These are phyloP conservation scores for Candida sp. DNA, from an alignment of 1,139 yeast genomes.

Conservation along the genomic window DNA sequence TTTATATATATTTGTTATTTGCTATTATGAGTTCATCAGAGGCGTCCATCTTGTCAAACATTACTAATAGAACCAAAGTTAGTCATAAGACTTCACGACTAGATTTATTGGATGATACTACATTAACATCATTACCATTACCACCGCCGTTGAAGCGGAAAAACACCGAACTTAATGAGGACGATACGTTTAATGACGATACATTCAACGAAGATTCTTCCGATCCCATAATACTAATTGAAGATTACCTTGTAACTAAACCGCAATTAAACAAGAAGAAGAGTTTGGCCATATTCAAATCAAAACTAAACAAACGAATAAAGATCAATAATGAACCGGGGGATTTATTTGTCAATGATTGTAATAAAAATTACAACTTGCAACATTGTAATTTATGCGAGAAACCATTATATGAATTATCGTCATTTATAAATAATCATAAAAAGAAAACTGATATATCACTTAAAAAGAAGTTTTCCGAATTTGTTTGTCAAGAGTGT, in stretches of 20 bases:
- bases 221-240: background rate
- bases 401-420: slow-evolving; percentile 61
- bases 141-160: slow-evolving; percentile 48
- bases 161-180: slow-evolving; percentile 3
- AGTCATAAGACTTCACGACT: slow-evolving; percentile 48
- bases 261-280: slow-evolving; percentile 21
- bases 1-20: too few species aligned
- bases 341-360: slow-evolving; percentile 1
- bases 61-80: slow-evolving; percentile 3
- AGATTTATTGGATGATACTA: slow-evolving; percentile 59
- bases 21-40: background rate
- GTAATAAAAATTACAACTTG: slow-evolving; percentile 13
- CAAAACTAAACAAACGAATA: slow-evolving; percentile 4
- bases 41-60: slow-evolving; percentile 1
- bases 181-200: slow-evolving; percentile 12
- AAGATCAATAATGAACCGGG: background rate
- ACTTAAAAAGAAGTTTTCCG: slow-evolving; percentile 25
- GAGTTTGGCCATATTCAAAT: slow-evolving; percentile 39
- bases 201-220: too few species aligned
- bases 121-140: slow-evolving; percentile 63
- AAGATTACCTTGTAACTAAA: slow-evolving; percentile 15
- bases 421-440: slow-evolving; percentile 38
- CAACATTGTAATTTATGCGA: slow-evolving; percentile 66
- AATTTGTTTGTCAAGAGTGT: slow-evolving; percentile 65
- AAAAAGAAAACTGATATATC: slow-evolving; percentile 7